These are phyloP conservation scores for Backusella mclennaniae DNA, from an alignment of 192 early-diverging fungal genomes.

Conservation along the genomic window DNA sequence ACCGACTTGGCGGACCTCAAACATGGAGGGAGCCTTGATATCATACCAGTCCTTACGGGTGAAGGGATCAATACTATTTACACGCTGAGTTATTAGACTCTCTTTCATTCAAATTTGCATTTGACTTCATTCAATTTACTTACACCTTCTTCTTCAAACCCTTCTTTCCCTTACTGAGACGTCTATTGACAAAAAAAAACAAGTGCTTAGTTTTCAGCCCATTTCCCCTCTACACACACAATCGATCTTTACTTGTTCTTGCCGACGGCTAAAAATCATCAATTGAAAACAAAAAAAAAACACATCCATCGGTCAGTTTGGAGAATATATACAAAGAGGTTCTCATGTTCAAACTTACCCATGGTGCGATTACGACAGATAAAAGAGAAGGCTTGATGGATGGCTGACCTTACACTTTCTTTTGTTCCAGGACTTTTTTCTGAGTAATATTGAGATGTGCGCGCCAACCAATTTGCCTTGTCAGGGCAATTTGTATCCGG, in stretches of 20 bases:
- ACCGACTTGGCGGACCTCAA: slow-evolving; percentile 91
- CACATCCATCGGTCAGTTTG: not conserved
- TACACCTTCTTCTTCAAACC: slow-evolving; percentile 90
- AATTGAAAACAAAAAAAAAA: not conserved
- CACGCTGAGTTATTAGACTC: not conserved
- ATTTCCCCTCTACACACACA: not conserved
- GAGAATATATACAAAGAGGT: not conserved
- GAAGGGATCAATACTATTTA: slow-evolving; percentile 94
- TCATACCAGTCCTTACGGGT: slow-evolving; percentile 99
- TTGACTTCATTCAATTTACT: slow-evolving; percentile 29
- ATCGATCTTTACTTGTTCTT: slow-evolving; percentile 63
- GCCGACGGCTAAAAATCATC: slow-evolving; percentile 53
- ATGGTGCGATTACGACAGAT: slow-evolving; percentile 9
- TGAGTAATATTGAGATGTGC: not conserved
- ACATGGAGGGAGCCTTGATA: slow-evolving; percentile 97
- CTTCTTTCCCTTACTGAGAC: slow-evolving; percentile 85
- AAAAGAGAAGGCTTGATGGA: slow-evolving; percentile 8
- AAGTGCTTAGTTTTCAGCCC: not conserved
- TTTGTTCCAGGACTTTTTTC: slow-evolving; percentile 6
- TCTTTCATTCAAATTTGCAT: not conserved
- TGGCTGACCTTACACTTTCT: slow-evolving; percentile 2
- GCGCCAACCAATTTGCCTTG: not conserved
- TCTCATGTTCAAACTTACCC: not conserved
- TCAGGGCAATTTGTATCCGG: not conserved
- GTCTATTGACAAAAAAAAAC: slow-evolving; percentile 40